phyloP scores from a whole-genome alignment of 2,329 filamentous ascomycete species.

The Fusarium xyrophilum region DNA sequence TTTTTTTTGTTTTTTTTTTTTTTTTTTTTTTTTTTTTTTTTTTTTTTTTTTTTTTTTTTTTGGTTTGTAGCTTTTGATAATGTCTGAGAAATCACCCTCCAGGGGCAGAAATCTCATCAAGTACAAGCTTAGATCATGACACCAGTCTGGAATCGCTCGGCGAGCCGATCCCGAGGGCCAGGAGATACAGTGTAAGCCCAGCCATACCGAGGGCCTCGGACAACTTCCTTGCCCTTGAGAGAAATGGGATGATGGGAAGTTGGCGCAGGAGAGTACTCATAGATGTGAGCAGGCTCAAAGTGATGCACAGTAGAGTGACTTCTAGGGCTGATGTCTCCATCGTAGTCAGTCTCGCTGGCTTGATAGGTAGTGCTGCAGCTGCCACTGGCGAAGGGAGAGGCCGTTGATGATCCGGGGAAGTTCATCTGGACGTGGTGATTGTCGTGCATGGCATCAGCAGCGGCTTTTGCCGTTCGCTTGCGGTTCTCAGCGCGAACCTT shows the following conservation, averaged over 20 bases:
- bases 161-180: conserved; percentile 46
- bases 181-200: conserved; percentile 47
- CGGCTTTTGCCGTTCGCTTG: conserved; percentile 57
- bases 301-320: conserved; percentile 24
- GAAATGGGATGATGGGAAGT: conserved; percentile 39
- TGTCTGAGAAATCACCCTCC: conserved; percentile 51
- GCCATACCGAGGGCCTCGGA: conserved; percentile 45
- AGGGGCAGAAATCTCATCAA: conserved; percentile 37
- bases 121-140: conserved; percentile 28
- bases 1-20: no score
- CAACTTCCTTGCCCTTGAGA: conserved; percentile 54
- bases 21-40: no score
- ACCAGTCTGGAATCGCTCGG: conserved; percentile 20
- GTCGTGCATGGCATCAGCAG: conserved; percentile 44
- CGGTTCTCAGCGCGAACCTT: conserved; percentile 60
- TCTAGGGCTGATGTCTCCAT: conserved; percentile 30
- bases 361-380: conserved; percentile 58
- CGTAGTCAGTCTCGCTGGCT: conserved; percentile 45
- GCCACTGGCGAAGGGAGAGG: conserved; percentile 57
- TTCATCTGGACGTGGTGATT: conserved; percentile 48
- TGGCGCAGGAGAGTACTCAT: conserved; percentile 17
- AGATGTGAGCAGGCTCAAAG: conserved; percentile 14
- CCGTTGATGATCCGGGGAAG: conserved; percentile 45
- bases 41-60: no score
- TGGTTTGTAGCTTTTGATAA: conserved; percentile 45